Evolutionary conservation across 495 filamentous ascomycete species (phyloP).

Genomic region (Podospora comata): DNA sequence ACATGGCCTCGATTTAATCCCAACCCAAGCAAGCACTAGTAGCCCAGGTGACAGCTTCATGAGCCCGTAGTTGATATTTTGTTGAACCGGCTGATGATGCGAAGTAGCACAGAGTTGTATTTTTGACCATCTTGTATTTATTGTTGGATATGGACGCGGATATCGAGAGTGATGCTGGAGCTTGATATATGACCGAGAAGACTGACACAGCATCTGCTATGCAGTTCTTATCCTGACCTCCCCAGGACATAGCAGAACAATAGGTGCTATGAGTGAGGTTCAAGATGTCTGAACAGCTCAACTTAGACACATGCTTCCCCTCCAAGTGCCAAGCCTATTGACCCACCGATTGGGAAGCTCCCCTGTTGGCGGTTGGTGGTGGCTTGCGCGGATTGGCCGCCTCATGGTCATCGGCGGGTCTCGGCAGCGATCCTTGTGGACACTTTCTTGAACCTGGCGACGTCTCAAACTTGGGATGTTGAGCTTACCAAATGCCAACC

Average conservation of each 20-base stretch:
- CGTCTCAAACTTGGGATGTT: slow-evolving; percentile 13
- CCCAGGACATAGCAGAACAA: too few species aligned
- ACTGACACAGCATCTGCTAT: not conserved
- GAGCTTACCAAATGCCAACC: slow-evolving; percentile 13
- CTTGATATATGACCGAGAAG: not conserved
- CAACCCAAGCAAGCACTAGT: not conserved
- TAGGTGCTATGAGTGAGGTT: not conserved
- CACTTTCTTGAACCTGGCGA: slow-evolving; percentile 25
- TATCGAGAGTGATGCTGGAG: not conserved
- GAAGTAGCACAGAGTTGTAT: not conserved
- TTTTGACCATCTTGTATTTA: not conserved
- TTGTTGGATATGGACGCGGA: not conserved
- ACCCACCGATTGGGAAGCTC: not conserved
- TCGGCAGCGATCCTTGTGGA: slow-evolving; percentile 2
- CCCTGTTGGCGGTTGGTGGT: slow-evolving; percentile 6
- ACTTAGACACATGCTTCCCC: not conserved
- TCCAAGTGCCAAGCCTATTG: slow-evolving; percentile 10
- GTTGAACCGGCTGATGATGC: not conserved
- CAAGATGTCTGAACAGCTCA: not conserved
- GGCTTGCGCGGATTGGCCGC: slow-evolving; percentile 16
- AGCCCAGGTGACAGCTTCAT: not conserved
- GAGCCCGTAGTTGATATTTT: not conserved
- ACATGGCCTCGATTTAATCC: not conserved
- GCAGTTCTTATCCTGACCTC: not conserved
- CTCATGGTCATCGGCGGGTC: not conserved